Conservation (phyloP, 2,329 filamentous ascomycete species). For the Colletotrichum sp. region DNA sequence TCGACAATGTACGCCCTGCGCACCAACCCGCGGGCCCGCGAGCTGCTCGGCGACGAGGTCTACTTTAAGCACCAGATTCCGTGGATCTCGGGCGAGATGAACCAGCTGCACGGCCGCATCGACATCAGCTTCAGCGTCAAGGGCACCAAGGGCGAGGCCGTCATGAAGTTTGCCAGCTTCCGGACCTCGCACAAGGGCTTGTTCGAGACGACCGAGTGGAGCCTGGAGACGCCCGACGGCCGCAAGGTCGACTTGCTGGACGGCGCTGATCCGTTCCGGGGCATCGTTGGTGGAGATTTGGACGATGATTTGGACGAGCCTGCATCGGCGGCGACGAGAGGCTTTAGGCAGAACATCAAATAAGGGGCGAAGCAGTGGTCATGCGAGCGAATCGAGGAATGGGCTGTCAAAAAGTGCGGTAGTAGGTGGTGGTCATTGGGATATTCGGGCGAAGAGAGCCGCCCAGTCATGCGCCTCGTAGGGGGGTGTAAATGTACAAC, state of each 20-base stretch:
- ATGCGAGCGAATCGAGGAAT: not conserved
- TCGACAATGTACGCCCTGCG: conserved; percentile 92
- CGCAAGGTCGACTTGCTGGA: conserved; percentile 75
- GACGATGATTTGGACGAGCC: conserved; percentile 32
- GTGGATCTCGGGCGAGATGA: conserved; percentile 87
- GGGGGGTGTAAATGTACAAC: conserved; percentile 26
- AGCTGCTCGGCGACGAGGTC: conserved; percentile 83
- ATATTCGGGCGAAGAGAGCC: conserved; percentile 7
- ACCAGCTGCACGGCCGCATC: conserved; percentile 90
- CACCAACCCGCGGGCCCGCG: conserved; percentile 76
- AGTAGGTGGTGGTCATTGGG: conserved; percentile 1
- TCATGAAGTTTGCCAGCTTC: conserved; percentile 82
- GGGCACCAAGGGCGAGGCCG: conserved; percentile 72
- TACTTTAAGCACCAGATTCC: conserved; percentile 81
- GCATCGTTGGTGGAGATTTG: conserved; percentile 40
- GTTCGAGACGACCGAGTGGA: conserved; percentile 94
- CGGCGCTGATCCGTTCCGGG: conserved; percentile 71
- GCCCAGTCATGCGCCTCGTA: conserved; percentile 7
- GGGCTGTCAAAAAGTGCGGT: not conserved
- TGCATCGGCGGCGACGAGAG: conserved; percentile 39
- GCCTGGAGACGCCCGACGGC: conserved; percentile 70
- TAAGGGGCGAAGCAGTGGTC: conserved; percentile 6
- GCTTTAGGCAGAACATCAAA: conserved; percentile 54
- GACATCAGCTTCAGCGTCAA: conserved; percentile 87
- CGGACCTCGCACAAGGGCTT: conserved; percentile 64